Conservation (phyloP, 2,329 filamentous ascomycete genomes). For the Calcarisporium arbuscula region DNA sequence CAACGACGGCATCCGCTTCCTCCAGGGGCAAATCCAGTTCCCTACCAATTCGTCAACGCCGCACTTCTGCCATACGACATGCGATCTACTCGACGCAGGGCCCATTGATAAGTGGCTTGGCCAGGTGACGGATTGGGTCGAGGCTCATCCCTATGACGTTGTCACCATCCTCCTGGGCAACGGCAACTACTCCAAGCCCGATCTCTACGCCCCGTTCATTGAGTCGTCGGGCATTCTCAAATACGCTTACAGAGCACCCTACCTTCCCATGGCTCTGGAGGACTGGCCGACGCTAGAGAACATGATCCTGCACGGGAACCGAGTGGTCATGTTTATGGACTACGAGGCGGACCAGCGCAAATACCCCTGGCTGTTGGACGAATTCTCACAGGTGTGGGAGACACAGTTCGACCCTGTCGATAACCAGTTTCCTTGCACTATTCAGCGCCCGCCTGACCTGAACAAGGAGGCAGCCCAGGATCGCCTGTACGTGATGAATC, state of each 20-base stretch:
- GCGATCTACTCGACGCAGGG: slow-evolving; percentile 74
- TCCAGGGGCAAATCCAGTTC: slow-evolving; percentile 59
- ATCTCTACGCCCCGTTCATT: slow-evolving; percentile 63
- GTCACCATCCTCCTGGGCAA: slow-evolving; percentile 84
- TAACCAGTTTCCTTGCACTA: slow-evolving; percentile 65
- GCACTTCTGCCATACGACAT: slow-evolving; percentile 81
- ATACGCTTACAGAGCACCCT: slow-evolving; percentile 67
- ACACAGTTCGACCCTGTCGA: slow-evolving; percentile 71
- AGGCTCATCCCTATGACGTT: slow-evolving; percentile 74
- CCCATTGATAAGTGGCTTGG: slow-evolving; percentile 68
- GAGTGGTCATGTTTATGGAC: slow-evolving; percentile 77
- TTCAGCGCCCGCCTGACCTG: slow-evolving; percentile 69
- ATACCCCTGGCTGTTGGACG: slow-evolving; percentile 78
- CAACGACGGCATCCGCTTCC: slow-evolving; percentile 65
- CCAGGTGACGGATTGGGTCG: slow-evolving; percentile 66
- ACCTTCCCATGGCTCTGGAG: slow-evolving; percentile 61
- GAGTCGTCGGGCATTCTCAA: slow-evolving; percentile 63
- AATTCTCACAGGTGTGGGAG: slow-evolving; percentile 88
- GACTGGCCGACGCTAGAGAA: slow-evolving; percentile 80
- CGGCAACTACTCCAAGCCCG: slow-evolving; percentile 60
- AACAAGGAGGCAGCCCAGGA: slow-evolving; percentile 45
- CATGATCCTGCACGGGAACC: slow-evolving; percentile 65
- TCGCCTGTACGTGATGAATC: slow-evolving; percentile 77
- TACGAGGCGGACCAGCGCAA: slow-evolving; percentile 73
- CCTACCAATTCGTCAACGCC: slow-evolving; percentile 41